A percentile compares a stretch with the other conserved stretches of the same genome.
These are phyloP conservation scores for Parathielavia appendiculata DNA, from an alignment of 495 filamentous ascomycete genomes.

Conservation along the genomic window DNA sequence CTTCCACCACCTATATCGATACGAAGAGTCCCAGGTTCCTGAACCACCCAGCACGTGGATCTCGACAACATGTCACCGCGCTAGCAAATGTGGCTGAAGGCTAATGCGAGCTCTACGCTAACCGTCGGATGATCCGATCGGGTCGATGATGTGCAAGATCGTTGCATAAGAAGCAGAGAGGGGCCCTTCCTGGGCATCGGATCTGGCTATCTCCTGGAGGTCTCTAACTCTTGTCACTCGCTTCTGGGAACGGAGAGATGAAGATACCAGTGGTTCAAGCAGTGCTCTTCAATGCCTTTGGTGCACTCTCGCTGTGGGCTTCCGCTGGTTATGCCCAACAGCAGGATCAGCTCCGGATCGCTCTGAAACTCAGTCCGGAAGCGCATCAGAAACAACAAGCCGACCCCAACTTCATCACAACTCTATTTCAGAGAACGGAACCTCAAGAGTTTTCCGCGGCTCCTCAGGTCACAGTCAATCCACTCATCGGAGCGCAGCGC, in stretches of 20 bases:
- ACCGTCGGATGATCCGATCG: neutral
- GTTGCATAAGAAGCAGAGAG: too few species aligned
- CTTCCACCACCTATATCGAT: neutral
- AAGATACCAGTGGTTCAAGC: neutral
- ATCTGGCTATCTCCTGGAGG: too few species aligned
- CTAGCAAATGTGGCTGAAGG: neutral
- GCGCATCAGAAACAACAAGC: constrained; percentile 4
- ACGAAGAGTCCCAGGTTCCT: too few species aligned
- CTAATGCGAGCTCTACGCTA: neutral
- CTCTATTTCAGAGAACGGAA: neutral
- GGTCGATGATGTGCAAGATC: neutral
- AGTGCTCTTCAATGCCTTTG: neutral
- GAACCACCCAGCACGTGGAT: neutral
- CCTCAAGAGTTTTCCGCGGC: neutral
- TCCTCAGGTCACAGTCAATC: neutral
- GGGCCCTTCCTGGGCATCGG: too few species aligned
- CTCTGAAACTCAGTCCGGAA: constrained; percentile 8
- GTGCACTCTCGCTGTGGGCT: neutral
- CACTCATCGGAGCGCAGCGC: neutral
- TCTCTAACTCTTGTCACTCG: neutral
- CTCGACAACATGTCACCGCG: neutral
- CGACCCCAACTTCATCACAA: constrained; percentile 5
- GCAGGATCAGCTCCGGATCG: constrained; percentile 5
- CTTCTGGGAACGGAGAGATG: neutral
- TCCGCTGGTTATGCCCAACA: neutral